Evolutionary conservation across 257 asterid genomes (phyloP).

Genomic region (Linderniella brevidens): DNA sequence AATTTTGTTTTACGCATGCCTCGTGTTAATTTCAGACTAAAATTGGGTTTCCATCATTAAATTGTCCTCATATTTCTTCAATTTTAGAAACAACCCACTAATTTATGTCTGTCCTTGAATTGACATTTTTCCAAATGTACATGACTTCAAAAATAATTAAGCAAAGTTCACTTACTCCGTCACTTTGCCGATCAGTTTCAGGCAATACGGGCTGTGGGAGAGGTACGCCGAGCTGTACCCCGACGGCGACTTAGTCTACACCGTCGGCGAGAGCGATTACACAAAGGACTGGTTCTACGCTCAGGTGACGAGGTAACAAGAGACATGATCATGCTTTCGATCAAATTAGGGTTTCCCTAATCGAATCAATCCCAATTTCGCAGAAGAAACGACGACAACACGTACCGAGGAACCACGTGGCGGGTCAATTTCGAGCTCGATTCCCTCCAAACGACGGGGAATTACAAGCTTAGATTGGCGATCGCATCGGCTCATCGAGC

Average conservation of each 20-base stretch:
- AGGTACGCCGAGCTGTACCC: slow-evolving; percentile 61
- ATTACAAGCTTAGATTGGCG: slow-evolving; percentile 50
- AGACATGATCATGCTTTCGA: background rate
- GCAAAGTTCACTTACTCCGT: too few relatives aligned
- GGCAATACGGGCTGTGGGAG: slow-evolving; percentile 90
- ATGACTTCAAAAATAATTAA: too few relatives aligned
- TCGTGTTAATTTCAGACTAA: too few relatives aligned
- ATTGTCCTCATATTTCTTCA: too few relatives aligned
- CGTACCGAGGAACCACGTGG: slow-evolving; percentile 71
- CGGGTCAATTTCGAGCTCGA: slow-evolving; percentile 53
- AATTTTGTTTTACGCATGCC: too few relatives aligned
- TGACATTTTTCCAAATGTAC: too few relatives aligned
- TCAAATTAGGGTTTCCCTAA: background rate
- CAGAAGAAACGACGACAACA: slow-evolving; percentile 36
- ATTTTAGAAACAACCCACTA: too few relatives aligned
- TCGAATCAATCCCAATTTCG: slow-evolving; percentile 6
- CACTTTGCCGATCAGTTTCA: slow-evolving; percentile 33
- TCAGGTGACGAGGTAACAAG: slow-evolving; percentile 61
- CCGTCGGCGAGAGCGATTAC: slow-evolving; percentile 51
- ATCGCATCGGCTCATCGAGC: slow-evolving; percentile 67
- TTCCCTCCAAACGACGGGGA: slow-evolving; percentile 18
- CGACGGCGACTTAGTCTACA: slow-evolving; percentile 40
- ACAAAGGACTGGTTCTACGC: slow-evolving; percentile 65
- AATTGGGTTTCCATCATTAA: too few relatives aligned
- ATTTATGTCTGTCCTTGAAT: too few relatives aligned